phyloP scores from a whole-genome alignment of 2,329 filamentous ascomycete species.

The Paecilomyces formosus region DNA sequence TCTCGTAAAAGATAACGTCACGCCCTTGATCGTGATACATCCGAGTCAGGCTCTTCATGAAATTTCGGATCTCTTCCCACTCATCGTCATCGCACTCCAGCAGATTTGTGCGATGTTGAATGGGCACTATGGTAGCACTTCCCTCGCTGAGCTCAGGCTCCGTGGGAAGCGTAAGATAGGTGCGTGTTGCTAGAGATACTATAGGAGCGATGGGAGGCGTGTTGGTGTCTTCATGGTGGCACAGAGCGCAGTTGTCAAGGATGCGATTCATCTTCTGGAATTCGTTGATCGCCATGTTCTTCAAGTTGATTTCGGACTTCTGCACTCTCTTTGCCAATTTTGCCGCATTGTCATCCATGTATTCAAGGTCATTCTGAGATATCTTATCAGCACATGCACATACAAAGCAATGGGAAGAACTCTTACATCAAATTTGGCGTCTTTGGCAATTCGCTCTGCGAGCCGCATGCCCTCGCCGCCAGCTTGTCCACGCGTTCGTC shows the following conservation, averaged over 20 bases:
- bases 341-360: slow-evolving; percentile 92
- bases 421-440: slow-evolving; percentile 69
- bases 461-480: slow-evolving; percentile 76
- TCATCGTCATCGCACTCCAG: slow-evolving; percentile 98
- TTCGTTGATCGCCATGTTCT: slow-evolving; percentile 77
- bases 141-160: slow-evolving; percentile 80
- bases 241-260: slow-evolving; percentile 81
- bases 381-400: slow-evolving; percentile 9
- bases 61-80: slow-evolving; percentile 98
- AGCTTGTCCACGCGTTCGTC: slow-evolving; percentile 67
- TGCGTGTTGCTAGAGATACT: slow-evolving; percentile 75
- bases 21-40: slow-evolving; percentile 92
- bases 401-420: slow-evolving; percentile 1
- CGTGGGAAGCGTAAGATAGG: slow-evolving; percentile 81
- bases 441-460: slow-evolving; percentile 89
- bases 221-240: slow-evolving; percentile 78
- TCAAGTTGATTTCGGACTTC: slow-evolving; percentile 79
- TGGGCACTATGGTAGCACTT: slow-evolving; percentile 80
- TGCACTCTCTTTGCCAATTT: slow-evolving; percentile 83
- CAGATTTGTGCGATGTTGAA: slow-evolving; percentile 79
- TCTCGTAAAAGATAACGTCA: slow-evolving; percentile 95
- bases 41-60: slow-evolving; percentile 92
- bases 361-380: slow-evolving; percentile 71
- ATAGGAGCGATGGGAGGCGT: slow-evolving; percentile 76
- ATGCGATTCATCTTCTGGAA: slow-evolving; percentile 85